These are phyloP conservation scores for Rhizopus delemar DNA, from an alignment of 371 early-diverging fungal genomes.

Conservation along the genomic window DNA sequence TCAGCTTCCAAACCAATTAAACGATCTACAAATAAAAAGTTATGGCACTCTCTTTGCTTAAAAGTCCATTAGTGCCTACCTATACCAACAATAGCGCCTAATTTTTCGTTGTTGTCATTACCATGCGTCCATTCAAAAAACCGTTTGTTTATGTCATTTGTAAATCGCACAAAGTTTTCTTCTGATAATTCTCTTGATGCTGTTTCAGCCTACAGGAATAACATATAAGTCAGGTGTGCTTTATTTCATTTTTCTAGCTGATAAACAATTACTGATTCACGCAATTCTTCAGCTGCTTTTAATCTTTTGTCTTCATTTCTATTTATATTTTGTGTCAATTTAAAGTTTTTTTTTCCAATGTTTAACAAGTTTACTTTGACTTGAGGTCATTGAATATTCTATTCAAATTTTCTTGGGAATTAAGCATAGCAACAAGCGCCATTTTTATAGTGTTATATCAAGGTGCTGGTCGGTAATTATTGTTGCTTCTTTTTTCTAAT, in stretches of 20 bases:
- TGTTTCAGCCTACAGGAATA: conserved; percentile 51
- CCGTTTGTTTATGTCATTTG: conserved; percentile 72
- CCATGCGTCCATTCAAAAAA: conserved; percentile 75
- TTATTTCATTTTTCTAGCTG: not conserved
- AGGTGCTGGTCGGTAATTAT: not conserved
- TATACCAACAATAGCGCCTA: conserved; percentile 76
- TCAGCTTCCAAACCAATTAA: conserved; percentile 86
- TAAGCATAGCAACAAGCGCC: conserved; percentile 49
- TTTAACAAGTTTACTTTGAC: conserved; percentile 40
- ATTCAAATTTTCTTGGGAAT: conserved; percentile 50
- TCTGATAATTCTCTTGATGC: conserved; percentile 70
- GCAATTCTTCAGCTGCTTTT: conserved; percentile 63
- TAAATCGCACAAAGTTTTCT: conserved; percentile 68
- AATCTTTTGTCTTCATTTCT: conserved; percentile 59
- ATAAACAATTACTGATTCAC: conserved; percentile 43
- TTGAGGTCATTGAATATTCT: conserved; percentile 53
- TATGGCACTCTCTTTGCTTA: not conserved
- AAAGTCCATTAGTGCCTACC: conserved; percentile 39
- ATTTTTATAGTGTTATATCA: conserved; percentile 14
- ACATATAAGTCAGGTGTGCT: not conserved
- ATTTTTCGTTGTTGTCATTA: conserved; percentile 67
- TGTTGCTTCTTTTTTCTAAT: not conserved
- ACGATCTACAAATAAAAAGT: conserved; percentile 57
- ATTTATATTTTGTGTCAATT: conserved; percentile 1
- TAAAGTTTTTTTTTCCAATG: not conserved